These are phyloP conservation scores for Syzygium aromaticum DNA, from an alignment of 345 rosid species.

Conservation along the genomic window DNA sequence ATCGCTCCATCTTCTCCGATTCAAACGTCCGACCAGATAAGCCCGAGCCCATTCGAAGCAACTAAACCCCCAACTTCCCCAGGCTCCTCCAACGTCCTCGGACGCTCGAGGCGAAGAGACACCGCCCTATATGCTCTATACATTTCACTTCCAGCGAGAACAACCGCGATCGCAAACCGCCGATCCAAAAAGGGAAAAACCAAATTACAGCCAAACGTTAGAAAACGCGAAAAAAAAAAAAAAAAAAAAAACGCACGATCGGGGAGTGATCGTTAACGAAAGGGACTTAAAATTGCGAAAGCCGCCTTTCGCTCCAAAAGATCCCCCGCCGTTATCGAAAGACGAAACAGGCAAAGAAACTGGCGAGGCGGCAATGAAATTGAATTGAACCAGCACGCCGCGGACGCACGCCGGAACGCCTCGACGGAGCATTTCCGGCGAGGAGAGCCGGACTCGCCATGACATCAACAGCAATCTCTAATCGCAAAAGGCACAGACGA, in stretches of 20 bases:
- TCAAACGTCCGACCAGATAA: not conserved
- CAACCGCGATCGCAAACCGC: not conserved
- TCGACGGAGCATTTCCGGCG: not conserved
- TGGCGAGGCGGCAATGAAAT: not conserved
- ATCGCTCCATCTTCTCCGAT: not conserved
- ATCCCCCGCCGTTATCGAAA: not conserved
- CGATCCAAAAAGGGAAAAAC: not conserved
- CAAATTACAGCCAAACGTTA: not conserved
- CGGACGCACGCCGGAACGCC: not conserved
- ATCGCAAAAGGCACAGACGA: not conserved
- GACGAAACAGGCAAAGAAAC: not conserved
- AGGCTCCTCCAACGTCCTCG: not conserved
- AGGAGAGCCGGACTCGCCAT: not conserved
- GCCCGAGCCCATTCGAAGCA: not conserved
- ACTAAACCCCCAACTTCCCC: not conserved
- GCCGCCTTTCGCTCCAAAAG: not conserved
- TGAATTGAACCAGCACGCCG: not conserved
- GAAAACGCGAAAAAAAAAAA: not conserved
- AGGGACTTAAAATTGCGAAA: not conserved
- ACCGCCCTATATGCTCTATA: not conserved
- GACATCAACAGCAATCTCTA: not conserved
- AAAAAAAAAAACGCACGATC: not conserved
- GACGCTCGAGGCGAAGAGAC: not conserved
- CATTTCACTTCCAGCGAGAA: not conserved
- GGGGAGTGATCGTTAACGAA: not conserved